Evolutionary conservation across 164 flowering plant genomes (phyloP), one percentile per base, ranked within the genome.

Genomic region (Aristolochia californica): DNA sequence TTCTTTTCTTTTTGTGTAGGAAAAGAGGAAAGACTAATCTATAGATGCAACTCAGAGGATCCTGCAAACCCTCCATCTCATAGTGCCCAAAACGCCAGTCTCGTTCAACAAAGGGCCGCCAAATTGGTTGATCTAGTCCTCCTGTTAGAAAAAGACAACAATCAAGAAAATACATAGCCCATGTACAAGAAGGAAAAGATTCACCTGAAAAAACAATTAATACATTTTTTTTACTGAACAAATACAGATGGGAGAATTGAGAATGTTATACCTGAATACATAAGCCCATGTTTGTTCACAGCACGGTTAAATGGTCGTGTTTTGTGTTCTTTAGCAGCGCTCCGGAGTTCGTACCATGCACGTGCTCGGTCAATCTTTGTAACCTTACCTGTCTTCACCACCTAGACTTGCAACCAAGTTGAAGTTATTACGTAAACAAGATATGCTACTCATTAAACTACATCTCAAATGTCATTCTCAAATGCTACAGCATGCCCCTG

Each of bases 51-150:
- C 91, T 87, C 17, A 93, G 55, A 0, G 95, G 94, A 63, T 93
- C 98, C 69, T 93, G 97, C 30, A 88, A 72, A 34, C 91, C 85
- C 62, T 93, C 99, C 88, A 89, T 78, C 71, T 89, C 76, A 68
- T 93, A 93, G 69, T 89, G 94, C 43, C 99, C 99, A 70, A 93
- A 93, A 40, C 96, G 78, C 97, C 99, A 93, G 65, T 93, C 99
- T 28, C 94, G 70, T 55, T 65, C 61, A 12, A 76, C 52, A 59
- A 66, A 87, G 55, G 84, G 81, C 23, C 89, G 78, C 65, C 59
- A 65, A 52, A 70, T 78, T 26, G 98, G 98, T 66, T 75, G 72
- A 74, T 93, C 97, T 62, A 93, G 97, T 50, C 99, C 97, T 57
- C 95, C 99, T 93, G n/a, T n/a, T n/a, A n/a, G n/a, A n/a, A n/a